Percentiles rank a stretch among this genome's conserved stretches.
Evolutionary conservation across 805 yeast genomes (phyloP).

Genomic region (Starmerella riodocensis): DNA sequence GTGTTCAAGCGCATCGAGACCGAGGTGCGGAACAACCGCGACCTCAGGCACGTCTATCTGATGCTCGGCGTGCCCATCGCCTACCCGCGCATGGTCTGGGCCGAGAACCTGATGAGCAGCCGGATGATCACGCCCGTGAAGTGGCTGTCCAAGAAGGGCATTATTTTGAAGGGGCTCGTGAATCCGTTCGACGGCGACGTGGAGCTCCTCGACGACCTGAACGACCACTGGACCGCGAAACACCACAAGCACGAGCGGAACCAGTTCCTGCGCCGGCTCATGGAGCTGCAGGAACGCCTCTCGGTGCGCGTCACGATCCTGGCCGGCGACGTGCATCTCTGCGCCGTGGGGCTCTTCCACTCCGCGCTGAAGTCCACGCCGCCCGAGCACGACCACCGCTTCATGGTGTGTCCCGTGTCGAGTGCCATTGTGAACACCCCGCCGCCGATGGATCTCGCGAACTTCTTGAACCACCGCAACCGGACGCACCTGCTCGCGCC

Average conservation of each 20-base stretch:
- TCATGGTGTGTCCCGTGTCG: conserved; percentile 70
- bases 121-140: conserved; percentile 50
- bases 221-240: conserved; percentile 92
- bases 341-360: conserved; percentile 67
- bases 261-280: conserved; percentile 44
- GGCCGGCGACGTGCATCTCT: conserved; percentile 88
- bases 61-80: conserved; percentile 91
- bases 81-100: conserved; percentile 86
- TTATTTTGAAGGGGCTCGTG: conserved; percentile 57
- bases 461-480: conserved; percentile 53
- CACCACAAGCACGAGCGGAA: conserved; percentile 82
- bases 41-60: conserved; percentile 62
- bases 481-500: conserved; percentile 53
- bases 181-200: conserved; percentile 88
- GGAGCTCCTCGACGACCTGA: conserved; percentile 81
- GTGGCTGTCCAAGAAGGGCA: conserved; percentile 31
- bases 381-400: conserved; percentile 60
- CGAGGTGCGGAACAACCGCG: conserved; percentile 42
- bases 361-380: conserved; percentile 35
- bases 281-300: conserved; percentile 48
- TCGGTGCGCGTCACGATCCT: conserved; percentile 70
- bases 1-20: conserved; percentile 46
- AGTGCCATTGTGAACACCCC: conserved; percentile 89
- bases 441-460: conserved; percentile 80
- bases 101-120: conserved; percentile 55